Evolutionary conservation across 2,329 filamentous ascomycete genomes (phyloP).

Genomic region (Xylariomycetidae sp.): DNA sequence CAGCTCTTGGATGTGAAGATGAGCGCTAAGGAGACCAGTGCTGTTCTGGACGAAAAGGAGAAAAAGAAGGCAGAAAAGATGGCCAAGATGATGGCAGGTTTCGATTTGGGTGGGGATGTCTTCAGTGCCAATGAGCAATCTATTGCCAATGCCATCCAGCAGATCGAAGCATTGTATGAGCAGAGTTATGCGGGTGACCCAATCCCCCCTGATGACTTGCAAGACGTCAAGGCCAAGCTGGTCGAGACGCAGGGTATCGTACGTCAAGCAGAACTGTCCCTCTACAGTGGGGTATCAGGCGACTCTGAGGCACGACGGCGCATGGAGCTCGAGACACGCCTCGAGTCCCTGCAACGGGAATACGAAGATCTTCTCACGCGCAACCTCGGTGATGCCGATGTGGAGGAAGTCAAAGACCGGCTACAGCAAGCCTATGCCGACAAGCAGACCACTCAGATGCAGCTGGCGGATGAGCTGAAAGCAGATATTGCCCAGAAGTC

Average conservation of each 20-base stretch:
- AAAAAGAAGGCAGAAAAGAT: constrained; percentile 98
- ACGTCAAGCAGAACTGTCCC: constrained; percentile 82
- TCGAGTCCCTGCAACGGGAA: constrained; percentile 71
- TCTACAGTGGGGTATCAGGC: constrained; percentile 65
- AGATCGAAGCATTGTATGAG: constrained; percentile 74
- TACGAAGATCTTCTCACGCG: constrained; percentile 79
- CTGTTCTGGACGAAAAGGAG: constrained; percentile 92
- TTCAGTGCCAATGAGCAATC: constrained; percentile 90
- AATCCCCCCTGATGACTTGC: constrained; percentile 76
- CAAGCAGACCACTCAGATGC: constrained; percentile 67
- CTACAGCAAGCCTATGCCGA: constrained; percentile 73
- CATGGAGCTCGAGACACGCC: constrained; percentile 70
- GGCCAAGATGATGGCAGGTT: constrained; percentile 99
- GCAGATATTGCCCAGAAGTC: constrained; percentile 71
- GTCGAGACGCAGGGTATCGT: constrained; percentile 90
- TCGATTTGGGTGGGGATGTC: constrained; percentile 86
- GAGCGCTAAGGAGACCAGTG: constrained; percentile 89
- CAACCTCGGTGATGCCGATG: constrained; percentile 73
- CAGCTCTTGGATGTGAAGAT: constrained; percentile 94
- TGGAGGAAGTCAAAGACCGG: constrained; percentile 76
- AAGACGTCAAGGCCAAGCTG: constrained; percentile 71
- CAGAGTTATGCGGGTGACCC: constrained; percentile 72
- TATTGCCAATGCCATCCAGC: constrained; percentile 78
- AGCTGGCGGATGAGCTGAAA: constrained; percentile 73
- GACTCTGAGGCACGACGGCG: constrained; percentile 64